Evolutionary conservation across 352 stramenopile species (phyloP).

Genomic region (Phytophthora rubi): DNA sequence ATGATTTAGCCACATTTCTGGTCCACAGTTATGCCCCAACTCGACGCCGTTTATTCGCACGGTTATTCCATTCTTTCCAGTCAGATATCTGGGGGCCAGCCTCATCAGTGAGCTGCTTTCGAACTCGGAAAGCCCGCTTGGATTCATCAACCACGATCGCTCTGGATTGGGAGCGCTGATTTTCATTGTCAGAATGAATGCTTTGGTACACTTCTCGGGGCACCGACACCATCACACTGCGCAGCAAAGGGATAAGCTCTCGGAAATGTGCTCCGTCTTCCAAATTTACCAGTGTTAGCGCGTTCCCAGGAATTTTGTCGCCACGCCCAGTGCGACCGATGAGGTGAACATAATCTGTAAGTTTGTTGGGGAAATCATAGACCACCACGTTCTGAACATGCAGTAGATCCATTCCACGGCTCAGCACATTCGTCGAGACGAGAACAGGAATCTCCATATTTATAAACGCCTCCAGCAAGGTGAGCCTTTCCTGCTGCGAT

Average conservation of each 20-base stretch:
- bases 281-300: conserved; percentile 56
- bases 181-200: conserved; percentile 35
- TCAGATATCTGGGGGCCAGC: conserved; percentile 15
- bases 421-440: conserved; percentile 76
- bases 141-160: conserved; percentile 47
- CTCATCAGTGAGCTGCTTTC: conserved; percentile 30
- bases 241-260: conserved; percentile 48
- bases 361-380: conserved; percentile 69
- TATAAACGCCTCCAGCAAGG: conserved; percentile 66
- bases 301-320: conserved; percentile 24
- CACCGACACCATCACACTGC: conserved; percentile 32
- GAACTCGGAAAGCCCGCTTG: conserved; percentile 55
- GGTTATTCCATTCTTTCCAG: conserved; percentile 48
- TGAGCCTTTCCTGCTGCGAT: conserved; percentile 57
- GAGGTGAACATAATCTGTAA: conserved; percentile 73
- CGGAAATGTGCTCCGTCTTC: conserved; percentile 48
- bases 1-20: neutral
- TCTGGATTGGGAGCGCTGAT: conserved; percentile 15
- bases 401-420: conserved; percentile 73
- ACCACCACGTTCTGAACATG: conserved; percentile 74
- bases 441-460: conserved; percentile 53
- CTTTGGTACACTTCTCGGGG: conserved; percentile 54
- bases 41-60: conserved; percentile 33
- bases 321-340: conserved; percentile 58
- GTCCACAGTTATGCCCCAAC: neutral